Evolutionary conservation across 2,329 filamentous ascomycete genomes (phyloP), one percentile per base, ranked within the genome.

Genomic region (Neodidymelliopsis sp.): DNA sequence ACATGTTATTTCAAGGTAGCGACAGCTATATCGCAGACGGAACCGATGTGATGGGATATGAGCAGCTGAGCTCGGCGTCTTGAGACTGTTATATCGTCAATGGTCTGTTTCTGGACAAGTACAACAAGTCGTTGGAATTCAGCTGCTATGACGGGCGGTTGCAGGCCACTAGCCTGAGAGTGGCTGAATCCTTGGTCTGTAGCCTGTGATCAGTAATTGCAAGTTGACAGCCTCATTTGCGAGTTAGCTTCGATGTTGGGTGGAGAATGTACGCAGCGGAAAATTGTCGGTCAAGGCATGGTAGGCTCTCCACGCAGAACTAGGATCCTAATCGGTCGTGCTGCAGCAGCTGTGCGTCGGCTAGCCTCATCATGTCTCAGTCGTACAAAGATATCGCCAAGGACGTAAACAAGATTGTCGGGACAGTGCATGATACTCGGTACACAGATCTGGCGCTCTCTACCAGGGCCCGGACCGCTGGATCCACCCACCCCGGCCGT

Each of bases 331-430:
- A 67, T 67, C 48, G 44, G 63, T 59, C 57, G 44, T 44, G 37
- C 42, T 68, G 65, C 65, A 67, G 45, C 11, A 42, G 19, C 65
- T 53, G 51, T 52, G 58, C 52, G 52, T 49, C 57, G 50, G 53
- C 60, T 54, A 60, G 51, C 49, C 44, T 57, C 47, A 45, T 19
- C 35, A 55, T 57, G 52, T 56, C 57, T 57, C 58, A 52, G 67
- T 69, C 28, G 57, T 59, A 72, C 69, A 67, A 52, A 47, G 57
- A 64, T 70, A 72, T 69, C 65, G 68, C 67, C 67, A 71, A 71
- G 68, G 24, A 42, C 45, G 39, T 60, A 47, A 58, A 54, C n/a
- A 49, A 36, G 49, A 40, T 51, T 58, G 60, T 65, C 59, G 60
- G 60, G 59, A 57, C 34, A 55, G 54, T 67, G 60, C 56, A 56